Evolutionary conservation across 1,284 basidiomycete species (phyloP), one percentile per base, ranked within the genome.

Genomic region (Boletus smithii): DNA sequence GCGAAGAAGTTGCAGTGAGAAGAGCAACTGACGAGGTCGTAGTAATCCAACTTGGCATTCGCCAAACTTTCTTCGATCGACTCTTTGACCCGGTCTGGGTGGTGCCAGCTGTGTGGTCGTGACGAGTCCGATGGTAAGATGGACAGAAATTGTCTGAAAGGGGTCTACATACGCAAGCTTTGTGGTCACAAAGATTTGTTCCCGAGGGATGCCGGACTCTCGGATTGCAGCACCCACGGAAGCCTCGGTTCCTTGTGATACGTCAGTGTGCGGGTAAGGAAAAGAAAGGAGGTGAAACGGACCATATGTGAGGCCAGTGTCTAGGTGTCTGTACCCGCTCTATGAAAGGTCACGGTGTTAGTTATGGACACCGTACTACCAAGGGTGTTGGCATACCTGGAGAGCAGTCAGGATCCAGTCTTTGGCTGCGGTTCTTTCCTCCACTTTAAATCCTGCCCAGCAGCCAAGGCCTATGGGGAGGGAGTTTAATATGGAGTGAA

Each of bases 151-250:
- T 30, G 5, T 14, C 4, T 16, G 30, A 26, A 24, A 32, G 22
- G 23, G 20, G 5, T 35, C 22, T 22, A 51, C 44, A 6, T 41
- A 48, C 33, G 39, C 13, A 38, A 53, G 34, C 29, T 45, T 44
- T 43, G 37, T 56, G 46, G 45, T 53, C 11, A 54, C 52, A 34
- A 54, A 46, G 30, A 50, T 46, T 13, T 46, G 27, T 35, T 49
- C 54, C 14, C 31, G 38, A 26, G 38, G 34, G 22, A 50, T 54
- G 5, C 42, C 39, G 5, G 37, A 54, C 23, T 48, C 54, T 42
- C 40, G 54, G 22, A 47, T 51, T 22, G 41, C 53, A 18, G 27
- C 31, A 24, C 43, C 45, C 29, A 50, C 43, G 14, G 35, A 20
- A 32, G 26, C 10, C 34, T 61, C 54, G n/a, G 50, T 49, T 33